Evolutionary conservation across 805 yeast genomes (phyloP).

Genomic region (Wickerhamomyces subpelliculosus): DNA sequence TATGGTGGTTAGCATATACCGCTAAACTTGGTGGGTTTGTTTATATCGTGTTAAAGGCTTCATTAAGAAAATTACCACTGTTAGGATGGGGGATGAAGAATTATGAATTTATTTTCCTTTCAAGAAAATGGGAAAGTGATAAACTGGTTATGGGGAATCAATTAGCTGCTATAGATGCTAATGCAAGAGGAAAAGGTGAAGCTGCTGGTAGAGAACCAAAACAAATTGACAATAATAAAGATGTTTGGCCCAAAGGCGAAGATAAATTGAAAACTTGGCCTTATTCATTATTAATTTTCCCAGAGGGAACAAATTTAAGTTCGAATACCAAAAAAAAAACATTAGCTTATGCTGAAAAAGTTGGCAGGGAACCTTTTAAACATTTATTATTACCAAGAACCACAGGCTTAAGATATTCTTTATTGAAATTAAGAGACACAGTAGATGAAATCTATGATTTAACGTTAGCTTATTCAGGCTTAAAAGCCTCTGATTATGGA

Average conservation of each 20-base stretch:
- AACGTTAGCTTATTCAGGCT: constrained; percentile 78
- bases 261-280: constrained; percentile 38
- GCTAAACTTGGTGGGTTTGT: constrained; percentile 58
- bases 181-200: constrained; percentile 52
- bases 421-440: constrained; percentile 47
- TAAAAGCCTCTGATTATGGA: constrained; percentile 55
- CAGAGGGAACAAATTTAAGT: constrained; percentile 91
- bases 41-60: constrained; percentile 71
- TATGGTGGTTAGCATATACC: constrained; percentile 82
- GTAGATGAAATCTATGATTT: constrained; percentile 66
- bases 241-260: constrained; percentile 13
- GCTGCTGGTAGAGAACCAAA: constrained; percentile 30
- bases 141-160: constrained; percentile 48
- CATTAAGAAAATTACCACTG: constrained; percentile 62
- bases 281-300: constrained; percentile 71
- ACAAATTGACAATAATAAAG: constrained; percentile 19
- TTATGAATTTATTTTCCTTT: constrained; percentile 70
- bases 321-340: constrained; percentile 55
- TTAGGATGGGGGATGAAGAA: constrained; percentile 82
- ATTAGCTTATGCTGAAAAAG: constrained; percentile 46
- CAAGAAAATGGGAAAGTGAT: constrained; percentile 84
- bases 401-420: constrained; percentile 67
- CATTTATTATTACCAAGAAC: constrained; percentile 77
- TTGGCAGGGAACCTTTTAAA: constrained; percentile 40
- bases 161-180: constrained; percentile 51